phyloP scores from a whole-genome alignment of 2,329 filamentous ascomycete species.

The Fusarium pseudocircinatum region DNA sequence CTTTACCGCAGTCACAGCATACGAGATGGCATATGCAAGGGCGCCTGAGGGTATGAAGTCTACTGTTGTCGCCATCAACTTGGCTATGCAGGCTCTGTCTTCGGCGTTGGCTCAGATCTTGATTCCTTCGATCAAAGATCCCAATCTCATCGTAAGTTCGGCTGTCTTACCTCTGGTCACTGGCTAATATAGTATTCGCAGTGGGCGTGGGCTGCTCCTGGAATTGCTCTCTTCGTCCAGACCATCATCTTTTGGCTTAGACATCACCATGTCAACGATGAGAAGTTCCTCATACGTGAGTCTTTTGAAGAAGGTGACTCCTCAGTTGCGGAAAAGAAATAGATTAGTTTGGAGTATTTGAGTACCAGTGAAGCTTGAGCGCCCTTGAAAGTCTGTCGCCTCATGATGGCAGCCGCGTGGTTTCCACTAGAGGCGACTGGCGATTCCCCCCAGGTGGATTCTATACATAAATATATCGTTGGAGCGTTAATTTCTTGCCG shows the following conservation, averaged over 20 bases:
- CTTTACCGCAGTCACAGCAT: conserved; percentile 41
- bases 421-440: too few relatives aligned
- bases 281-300: not conserved
- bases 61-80: conserved; percentile 60
- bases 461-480: not conserved
- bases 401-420: too few relatives aligned
- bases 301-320: not conserved
- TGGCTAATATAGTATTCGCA: not conserved
- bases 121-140: conserved; percentile 50
- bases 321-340: not conserved
- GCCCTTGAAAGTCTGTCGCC: not conserved
- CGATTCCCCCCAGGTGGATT: not conserved
- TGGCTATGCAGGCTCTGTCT: conserved; percentile 59
- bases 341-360: not conserved
- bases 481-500: not conserved
- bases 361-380: too few relatives aligned
- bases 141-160: not conserved
- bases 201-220: not conserved
- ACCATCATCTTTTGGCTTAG: not conserved
- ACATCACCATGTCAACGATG: not conserved
- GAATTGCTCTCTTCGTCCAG: not conserved
- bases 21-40: conserved; percentile 58
- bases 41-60: conserved; percentile 62
- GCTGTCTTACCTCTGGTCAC: not conserved
- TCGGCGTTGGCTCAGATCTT: conserved; percentile 54